A percentile compares a stretch with the other conserved stretches of the same genome.
Conservation (phyloP, 441 rosid species). For the Metrosideros polymorpha region DNA sequence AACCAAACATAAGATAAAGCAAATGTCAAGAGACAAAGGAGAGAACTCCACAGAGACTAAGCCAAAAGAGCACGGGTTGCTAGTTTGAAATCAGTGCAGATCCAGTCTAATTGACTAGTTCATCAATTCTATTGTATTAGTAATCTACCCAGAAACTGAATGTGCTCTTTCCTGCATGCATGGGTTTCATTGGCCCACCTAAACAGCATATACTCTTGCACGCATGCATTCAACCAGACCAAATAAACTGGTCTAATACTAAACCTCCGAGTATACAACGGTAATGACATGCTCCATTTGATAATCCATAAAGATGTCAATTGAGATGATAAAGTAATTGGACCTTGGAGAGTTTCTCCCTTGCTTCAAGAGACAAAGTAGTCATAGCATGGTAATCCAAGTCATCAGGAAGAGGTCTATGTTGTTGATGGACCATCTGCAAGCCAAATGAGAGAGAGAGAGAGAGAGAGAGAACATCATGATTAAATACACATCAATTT, state of each 20-base stretch:
- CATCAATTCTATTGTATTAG: not conserved
- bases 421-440: slow-evolving; percentile 83
- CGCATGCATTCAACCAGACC: not conserved
- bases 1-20: not conserved
- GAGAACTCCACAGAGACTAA: not conserved
- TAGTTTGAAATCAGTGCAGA: not conserved
- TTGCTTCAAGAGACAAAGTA: slow-evolving; percentile 82
- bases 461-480: not conserved
- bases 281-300: not conserved
- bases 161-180: not conserved
- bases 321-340: not conserved
- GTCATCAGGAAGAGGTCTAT: slow-evolving; percentile 76
- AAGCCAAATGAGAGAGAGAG: not conserved
- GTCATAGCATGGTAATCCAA: slow-evolving; percentile 84
- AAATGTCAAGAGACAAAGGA: not conserved
- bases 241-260: not conserved
- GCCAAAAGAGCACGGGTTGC: not conserved
- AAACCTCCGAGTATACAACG: not conserved
- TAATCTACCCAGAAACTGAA: not conserved
- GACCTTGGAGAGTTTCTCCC: slow-evolving; percentile 97
- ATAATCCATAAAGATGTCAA: not conserved
- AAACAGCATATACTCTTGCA: not conserved
- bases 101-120: not conserved
- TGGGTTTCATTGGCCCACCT: not conserved
- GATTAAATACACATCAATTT: not conserved